Conservation (phyloP, 2,329 filamentous ascomycete species). For the Colletotrichum sp. region DNA sequence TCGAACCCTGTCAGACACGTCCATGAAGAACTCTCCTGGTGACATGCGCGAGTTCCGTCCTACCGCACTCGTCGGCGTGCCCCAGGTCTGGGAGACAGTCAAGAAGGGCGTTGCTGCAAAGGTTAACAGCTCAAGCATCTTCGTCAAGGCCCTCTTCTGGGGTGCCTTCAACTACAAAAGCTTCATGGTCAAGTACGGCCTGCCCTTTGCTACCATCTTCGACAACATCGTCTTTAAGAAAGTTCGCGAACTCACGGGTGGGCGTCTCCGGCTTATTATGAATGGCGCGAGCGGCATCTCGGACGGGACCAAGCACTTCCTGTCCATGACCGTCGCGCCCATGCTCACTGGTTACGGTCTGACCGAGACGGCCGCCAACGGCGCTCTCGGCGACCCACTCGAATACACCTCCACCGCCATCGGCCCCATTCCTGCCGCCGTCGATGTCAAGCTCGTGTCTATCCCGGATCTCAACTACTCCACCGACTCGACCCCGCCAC, state of each 20-base stretch:
- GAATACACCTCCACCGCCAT: conserved; percentile 81
- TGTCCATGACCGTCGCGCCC: conserved; percentile 89
- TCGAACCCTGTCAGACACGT: conserved; percentile 84
- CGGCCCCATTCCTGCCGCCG: conserved; percentile 76
- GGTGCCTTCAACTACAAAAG: conserved; percentile 64
- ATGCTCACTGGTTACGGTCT: conserved; percentile 96
- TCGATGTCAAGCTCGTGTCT: conserved; percentile 93
- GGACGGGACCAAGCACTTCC: conserved; percentile 85
- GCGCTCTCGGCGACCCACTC: conserved; percentile 81
- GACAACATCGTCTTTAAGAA: conserved; percentile 91
- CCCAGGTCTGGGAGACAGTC: conserved; percentile 96
- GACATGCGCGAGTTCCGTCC: conserved; percentile 93
- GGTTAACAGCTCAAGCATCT: conserved; percentile 72
- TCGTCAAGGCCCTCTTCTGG: conserved; percentile 82
- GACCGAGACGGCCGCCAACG: conserved; percentile 90
- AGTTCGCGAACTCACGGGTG: conserved; percentile 88
- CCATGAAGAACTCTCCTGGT: conserved; percentile 87
- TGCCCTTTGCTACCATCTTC: conserved; percentile 72
- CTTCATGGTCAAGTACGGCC: conserved; percentile 60
- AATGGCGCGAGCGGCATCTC: conserved; percentile 93
- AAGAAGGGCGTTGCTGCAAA: conserved; percentile 90
- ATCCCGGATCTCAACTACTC: conserved; percentile 88
- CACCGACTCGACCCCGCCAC: conserved; percentile 75
- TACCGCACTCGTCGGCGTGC: conserved; percentile 91
- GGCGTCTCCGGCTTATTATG: conserved; percentile 86